Percentiles rank a stretch among this genome's conserved stretches.
These are phyloP conservation scores for Colletotrichum ledebouriae DNA, from an alignment of 2,329 filamentous ascomycete genomes.

Conservation along the genomic window DNA sequence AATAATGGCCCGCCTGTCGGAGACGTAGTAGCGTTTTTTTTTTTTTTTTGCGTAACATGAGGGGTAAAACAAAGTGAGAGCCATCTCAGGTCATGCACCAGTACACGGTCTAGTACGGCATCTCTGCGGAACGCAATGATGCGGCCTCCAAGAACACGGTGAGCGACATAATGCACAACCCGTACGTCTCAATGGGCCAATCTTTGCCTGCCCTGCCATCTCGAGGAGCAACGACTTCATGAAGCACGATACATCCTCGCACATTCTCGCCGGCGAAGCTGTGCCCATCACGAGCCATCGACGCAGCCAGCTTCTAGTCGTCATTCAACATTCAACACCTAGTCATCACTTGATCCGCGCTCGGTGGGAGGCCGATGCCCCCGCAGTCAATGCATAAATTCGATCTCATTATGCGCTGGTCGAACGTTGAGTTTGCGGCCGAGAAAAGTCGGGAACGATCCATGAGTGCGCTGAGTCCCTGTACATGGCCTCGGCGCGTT, in stretches of 20 bases:
- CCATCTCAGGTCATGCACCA: slow-evolving; percentile 64
- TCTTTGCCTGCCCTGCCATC: slow-evolving; percentile 19
- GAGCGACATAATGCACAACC: slow-evolving; percentile 26
- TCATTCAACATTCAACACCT: slow-evolving; percentile 45
- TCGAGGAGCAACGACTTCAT: slow-evolving; percentile 11
- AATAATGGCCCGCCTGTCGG: slow-evolving; percentile 20
- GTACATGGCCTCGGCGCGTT: slow-evolving; percentile 58
- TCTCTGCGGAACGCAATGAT: slow-evolving; percentile 55
- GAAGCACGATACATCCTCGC: slow-evolving; percentile 31
- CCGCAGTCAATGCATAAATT: slow-evolving; percentile 46
- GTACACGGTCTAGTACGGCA: slow-evolving; percentile 63
- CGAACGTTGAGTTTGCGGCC: slow-evolving; percentile 33
- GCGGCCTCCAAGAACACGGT: slow-evolving; percentile 45
- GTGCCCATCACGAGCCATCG: slow-evolving; percentile 44
- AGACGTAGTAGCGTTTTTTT: slow-evolving; percentile 26
- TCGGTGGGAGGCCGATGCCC: slow-evolving; percentile 30
- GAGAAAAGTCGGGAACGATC: slow-evolving; percentile 42
- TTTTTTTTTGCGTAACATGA: slow-evolving; percentile 34
- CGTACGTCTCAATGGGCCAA: slow-evolving; percentile 25
- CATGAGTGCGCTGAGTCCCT: slow-evolving; percentile 45
- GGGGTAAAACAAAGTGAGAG: slow-evolving; percentile 57
- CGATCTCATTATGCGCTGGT: slow-evolving; percentile 49
- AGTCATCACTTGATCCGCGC: slow-evolving; percentile 38
- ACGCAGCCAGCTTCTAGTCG: slow-evolving; percentile 38
- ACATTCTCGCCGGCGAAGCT: slow-evolving; percentile 44